These are phyloP conservation scores for Hericium erinaceus DNA, from an alignment of 768 basidiomycete genomes.

Conservation along the genomic window DNA sequence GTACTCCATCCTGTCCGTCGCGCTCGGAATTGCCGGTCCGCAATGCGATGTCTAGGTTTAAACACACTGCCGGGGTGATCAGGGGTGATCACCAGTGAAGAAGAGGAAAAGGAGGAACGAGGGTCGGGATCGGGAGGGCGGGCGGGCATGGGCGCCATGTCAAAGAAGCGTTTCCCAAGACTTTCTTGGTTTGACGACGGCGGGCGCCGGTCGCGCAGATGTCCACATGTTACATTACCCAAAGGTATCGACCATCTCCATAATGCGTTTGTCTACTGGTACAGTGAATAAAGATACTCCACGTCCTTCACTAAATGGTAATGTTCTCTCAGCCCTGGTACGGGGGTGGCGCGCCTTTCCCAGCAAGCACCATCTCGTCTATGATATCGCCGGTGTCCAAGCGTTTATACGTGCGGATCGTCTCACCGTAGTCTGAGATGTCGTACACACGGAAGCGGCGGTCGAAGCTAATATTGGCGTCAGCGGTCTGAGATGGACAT, in stretches of 20 bases:
- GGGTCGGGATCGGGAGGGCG: no score
- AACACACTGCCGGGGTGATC: no score
- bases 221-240: no score
- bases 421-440: conserved; percentile 86
- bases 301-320: not conserved
- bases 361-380: conserved; percentile 55
- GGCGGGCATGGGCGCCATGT: no score
- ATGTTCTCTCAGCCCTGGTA: not conserved
- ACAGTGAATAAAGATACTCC: not conserved
- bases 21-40: no score
- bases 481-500: not conserved
- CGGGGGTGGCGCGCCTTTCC: conserved; percentile 27
- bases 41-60: no score
- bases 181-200: not conserved
- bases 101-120: no score
- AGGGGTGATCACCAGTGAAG: no score
- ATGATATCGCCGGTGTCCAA: conserved; percentile 62
- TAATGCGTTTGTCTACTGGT: not conserved
- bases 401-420: conserved; percentile 79
- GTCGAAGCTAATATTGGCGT: conserved; percentile 56
- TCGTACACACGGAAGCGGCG: conserved; percentile 86
- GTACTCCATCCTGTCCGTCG: no score
- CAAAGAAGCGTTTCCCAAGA: no score
- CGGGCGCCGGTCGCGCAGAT: not conserved
- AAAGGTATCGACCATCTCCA: no score